Percentiles rank a stretch among this genome's conserved stretches.
Evolutionary conservation across 768 basidiomycete species (phyloP).

Genomic region (Pisolithus sp.): DNA sequence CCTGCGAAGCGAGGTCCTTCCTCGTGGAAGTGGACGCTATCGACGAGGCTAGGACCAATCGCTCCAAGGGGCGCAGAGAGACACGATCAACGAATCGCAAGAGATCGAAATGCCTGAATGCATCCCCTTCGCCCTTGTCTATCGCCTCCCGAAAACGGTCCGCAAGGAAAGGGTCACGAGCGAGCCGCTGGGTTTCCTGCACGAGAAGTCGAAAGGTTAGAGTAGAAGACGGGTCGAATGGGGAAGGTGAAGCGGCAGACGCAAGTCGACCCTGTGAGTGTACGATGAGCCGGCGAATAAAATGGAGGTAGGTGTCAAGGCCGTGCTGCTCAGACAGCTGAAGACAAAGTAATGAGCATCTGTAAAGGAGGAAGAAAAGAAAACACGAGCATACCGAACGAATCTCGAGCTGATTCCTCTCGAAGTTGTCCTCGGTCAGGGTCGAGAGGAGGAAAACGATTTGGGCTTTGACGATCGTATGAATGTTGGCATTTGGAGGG

Average conservation of each 20-base stretch:
- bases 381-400: conserved; percentile 64
- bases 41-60: conserved; percentile 69
- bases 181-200: conserved; percentile 83
- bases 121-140: conserved; percentile 80
- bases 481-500: conserved; percentile 77
- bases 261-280: conserved; percentile 73
- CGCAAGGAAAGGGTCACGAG: conserved; percentile 84
- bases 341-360: conserved; percentile 13
- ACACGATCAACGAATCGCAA: conserved; percentile 77
- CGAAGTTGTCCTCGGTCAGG: conserved; percentile 95
- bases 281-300: conserved; percentile 91
- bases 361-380: conserved; percentile 6
- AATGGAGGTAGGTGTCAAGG: conserved; percentile 94
- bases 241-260: conserved; percentile 50
- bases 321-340: conserved; percentile 97
- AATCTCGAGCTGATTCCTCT: conserved; percentile 90
- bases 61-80: conserved; percentile 73
- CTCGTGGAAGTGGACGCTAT: conserved; percentile 59
- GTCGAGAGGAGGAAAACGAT: conserved; percentile 96
- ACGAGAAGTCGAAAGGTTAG: conserved; percentile 80
- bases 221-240: conserved; percentile 69
- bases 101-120: conserved; percentile 80
- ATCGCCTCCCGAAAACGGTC: conserved; percentile 88
- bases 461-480: conserved; percentile 93
- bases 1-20: conserved; percentile 53